phyloP scores from a whole-genome alignment of 805 yeast species.

The Kregervanrija fluxuum region DNA sequence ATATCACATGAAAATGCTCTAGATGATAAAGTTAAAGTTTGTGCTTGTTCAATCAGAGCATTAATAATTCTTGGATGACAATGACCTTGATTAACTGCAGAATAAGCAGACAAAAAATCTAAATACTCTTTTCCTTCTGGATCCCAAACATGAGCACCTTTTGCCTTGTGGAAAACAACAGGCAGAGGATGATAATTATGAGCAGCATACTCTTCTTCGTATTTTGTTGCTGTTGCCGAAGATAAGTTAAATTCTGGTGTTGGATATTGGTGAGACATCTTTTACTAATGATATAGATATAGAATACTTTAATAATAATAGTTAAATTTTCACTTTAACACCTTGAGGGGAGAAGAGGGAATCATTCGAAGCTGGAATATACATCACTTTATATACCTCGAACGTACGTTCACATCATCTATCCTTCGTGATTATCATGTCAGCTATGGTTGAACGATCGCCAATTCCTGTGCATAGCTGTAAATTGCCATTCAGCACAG shows the following conservation, averaged over 20 bases:
- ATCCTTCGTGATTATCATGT: background rate
- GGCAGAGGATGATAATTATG: constrained; percentile 97
- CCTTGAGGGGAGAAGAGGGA: no score
- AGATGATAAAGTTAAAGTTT: constrained; percentile 74
- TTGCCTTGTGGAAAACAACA: constrained; percentile 80
- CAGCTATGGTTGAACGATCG: constrained; percentile 10
- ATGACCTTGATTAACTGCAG: constrained; percentile 97
- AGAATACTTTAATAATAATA: no score
- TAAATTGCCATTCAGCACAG: no score
- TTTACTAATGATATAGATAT: no score
- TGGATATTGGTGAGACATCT: constrained; percentile 6
- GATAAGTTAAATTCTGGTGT: constrained; percentile 42
- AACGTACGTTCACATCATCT: no score
- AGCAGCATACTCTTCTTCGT: constrained; percentile 80
- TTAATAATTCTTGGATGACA: constrained; percentile 88
- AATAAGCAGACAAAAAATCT: constrained; percentile 89
- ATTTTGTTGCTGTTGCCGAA: constrained; percentile 55
- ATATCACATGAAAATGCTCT: constrained; percentile 89
- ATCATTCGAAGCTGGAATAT: no score
- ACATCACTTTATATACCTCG: no score
- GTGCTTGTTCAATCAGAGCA: constrained; percentile 85
- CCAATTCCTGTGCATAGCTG: constrained; percentile 9
- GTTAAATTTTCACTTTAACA: no score
- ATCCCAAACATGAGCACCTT: constrained; percentile 95
- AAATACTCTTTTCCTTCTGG: constrained; percentile 93